phyloP scores from a whole-genome alignment of 2,329 filamentous ascomycete genomes.

The Sporothrix pallida region DNA sequence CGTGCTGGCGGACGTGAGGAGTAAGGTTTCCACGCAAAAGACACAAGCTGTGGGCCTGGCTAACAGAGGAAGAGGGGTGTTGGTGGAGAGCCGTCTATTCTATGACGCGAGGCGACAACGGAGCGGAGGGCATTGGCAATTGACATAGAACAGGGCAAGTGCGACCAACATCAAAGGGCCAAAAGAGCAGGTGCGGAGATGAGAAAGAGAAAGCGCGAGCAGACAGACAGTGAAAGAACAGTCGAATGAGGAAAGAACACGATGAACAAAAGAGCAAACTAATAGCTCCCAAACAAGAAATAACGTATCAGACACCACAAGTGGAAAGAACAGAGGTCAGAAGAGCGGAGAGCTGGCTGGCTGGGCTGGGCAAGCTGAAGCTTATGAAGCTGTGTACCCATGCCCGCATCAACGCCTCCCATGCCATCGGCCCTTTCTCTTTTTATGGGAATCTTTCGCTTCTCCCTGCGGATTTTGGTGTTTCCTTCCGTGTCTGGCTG shows the following conservation, averaged over 20 bases:
- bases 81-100: constrained; percentile 31
- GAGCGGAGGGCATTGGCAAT: constrained; percentile 29
- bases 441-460: not conserved
- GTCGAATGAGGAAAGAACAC: not conserved
- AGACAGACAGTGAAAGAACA: not conserved
- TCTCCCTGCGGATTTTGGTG: constrained; percentile 21
- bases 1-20: constrained; percentile 13
- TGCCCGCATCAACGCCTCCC: constrained; percentile 16
- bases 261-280: constrained; percentile 1
- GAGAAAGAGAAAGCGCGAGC: not conserved
- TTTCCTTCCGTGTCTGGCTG: constrained; percentile 5
- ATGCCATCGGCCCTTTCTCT: constrained; percentile 1
- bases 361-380: constrained; percentile 26
- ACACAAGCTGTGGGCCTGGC: constrained; percentile 20
- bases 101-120: constrained; percentile 37
- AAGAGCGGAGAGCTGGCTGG: not conserved
- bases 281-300: not conserved
- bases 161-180: not conserved
- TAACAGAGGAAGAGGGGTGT: constrained; percentile 16
- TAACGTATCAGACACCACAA: not conserved
- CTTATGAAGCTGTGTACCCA: constrained; percentile 24
- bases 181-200: not conserved
- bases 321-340: not conserved
- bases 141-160: not conserved
- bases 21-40: constrained; percentile 24